Evolutionary conservation across 177 flowering plant genomes (phyloP).

Genomic region (Vitis hybrid): DNA sequence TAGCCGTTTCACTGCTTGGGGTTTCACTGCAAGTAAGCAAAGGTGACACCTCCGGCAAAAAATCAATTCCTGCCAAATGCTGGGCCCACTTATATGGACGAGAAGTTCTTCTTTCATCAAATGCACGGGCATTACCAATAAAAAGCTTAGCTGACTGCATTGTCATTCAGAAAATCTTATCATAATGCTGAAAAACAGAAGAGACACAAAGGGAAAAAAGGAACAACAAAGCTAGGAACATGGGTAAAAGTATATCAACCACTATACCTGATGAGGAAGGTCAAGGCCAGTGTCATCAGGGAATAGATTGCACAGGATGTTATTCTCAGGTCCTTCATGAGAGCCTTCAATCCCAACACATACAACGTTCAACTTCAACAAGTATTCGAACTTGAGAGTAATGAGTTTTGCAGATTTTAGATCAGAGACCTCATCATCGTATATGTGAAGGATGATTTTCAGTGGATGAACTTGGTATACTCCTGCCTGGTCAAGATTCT

Average conservation of each 20-base stretch:
- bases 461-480: slow-evolving; percentile 83
- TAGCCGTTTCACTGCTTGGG: slow-evolving; percentile 39
- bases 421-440: slow-evolving; percentile 66
- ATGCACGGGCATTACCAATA: slow-evolving; percentile 45
- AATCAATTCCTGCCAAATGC: slow-evolving; percentile 94
- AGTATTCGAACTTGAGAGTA: slow-evolving; percentile 77
- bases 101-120: slow-evolving; percentile 66
- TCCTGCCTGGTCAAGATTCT: slow-evolving; percentile 60
- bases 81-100: slow-evolving; percentile 98
- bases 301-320: slow-evolving; percentile 84
- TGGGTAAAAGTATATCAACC: neutral
- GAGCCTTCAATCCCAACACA: slow-evolving; percentile 91
- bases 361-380: slow-evolving; percentile 76
- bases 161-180: slow-evolving; percentile 11
- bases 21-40: slow-evolving; percentile 43
- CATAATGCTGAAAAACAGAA: slow-evolving; percentile 4
- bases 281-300: slow-evolving; percentile 92
- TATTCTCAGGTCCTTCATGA: slow-evolving; percentile 53
- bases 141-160: slow-evolving; percentile 81
- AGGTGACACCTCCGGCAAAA: slow-evolving; percentile 86
- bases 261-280: slow-evolving; percentile 89
- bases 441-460: slow-evolving; percentile 66
- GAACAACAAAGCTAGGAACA: neutral
- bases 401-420: slow-evolving; percentile 59
- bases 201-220: slow-evolving; percentile 1